A percentile compares a stretch with the other conserved stretches of the same genome.
Conservation (phyloP, 2,329 filamentous ascomycete genomes). For the Albophoma yamanashiensis region DNA sequence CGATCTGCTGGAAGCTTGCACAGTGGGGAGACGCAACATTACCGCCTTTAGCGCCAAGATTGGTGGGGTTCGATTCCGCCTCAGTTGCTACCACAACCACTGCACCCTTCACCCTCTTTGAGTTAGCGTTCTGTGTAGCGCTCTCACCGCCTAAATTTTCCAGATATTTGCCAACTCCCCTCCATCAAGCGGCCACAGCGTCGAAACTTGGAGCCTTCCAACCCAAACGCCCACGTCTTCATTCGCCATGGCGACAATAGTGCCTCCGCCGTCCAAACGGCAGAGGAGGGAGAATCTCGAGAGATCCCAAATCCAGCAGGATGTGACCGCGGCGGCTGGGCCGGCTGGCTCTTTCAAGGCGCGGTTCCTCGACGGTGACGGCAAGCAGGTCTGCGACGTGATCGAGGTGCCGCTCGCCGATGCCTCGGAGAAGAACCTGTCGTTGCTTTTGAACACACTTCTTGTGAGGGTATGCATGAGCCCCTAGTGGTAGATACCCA, state of each 20-base stretch:
- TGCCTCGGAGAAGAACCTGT: conserved; percentile 81
- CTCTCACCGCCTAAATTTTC: conserved; percentile 17
- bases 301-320: conserved; percentile 62
- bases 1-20: background rate
- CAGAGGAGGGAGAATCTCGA: conserved; percentile 69
- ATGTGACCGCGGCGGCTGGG: conserved; percentile 56
- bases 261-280: conserved; percentile 80
- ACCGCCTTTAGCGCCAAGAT: background rate
- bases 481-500: background rate
- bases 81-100: background rate
- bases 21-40: background rate
- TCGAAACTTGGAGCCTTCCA: background rate
- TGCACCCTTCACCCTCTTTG: background rate
- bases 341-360: conserved; percentile 70
- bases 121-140: background rate
- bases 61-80: background rate
- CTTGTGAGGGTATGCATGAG: conserved; percentile 52
- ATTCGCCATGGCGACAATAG: conserved; percentile 60
- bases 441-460: conserved; percentile 74
- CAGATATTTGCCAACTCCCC: conserved; percentile 11
- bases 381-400: conserved; percentile 60
- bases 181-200: background rate
- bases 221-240: background rate
- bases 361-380: conserved; percentile 75
- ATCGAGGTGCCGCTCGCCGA: conserved; percentile 70